Conservation (phyloP, 2,329 filamentous ascomycete genomes). For the Fonsecaea nubica region DNA sequence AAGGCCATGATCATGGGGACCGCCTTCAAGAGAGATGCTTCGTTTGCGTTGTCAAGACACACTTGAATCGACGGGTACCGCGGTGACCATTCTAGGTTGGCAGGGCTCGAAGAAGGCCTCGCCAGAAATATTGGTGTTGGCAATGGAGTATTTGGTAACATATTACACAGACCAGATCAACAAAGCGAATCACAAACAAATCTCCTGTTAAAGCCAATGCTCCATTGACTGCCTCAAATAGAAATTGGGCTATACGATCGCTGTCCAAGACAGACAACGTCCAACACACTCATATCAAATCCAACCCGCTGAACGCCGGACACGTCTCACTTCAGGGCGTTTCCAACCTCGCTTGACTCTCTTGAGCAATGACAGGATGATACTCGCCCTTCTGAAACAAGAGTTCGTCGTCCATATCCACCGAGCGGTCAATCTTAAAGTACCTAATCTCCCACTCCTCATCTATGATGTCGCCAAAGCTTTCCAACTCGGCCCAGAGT, state of each 20-base stretch:
- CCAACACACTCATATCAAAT: background rate
- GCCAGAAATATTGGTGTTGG: too few species aligned
- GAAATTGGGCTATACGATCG: background rate
- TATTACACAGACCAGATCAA: background rate
- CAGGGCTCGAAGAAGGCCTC: too few species aligned
- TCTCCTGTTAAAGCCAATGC: background rate
- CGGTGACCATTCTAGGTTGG: background rate
- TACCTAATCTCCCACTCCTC: conserved; percentile 41
- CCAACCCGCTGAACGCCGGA: background rate
- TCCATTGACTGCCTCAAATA: background rate
- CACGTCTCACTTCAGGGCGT: conserved; percentile 12
- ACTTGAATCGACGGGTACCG: background rate
- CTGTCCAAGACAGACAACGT: background rate
- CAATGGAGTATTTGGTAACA: too few species aligned
- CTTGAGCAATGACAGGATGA: conserved; percentile 34
- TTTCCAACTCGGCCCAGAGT: conserved; percentile 70
- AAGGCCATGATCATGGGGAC: background rate
- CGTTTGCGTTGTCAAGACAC: background rate
- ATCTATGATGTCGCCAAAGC: conserved; percentile 39
- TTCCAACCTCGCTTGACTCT: conserved; percentile 29
- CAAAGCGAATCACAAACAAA: background rate
- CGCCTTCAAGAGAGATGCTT: background rate
- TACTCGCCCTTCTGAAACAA: conserved; percentile 37
- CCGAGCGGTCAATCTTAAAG: conserved; percentile 39
- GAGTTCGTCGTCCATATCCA: conserved; percentile 38